Evolutionary conservation across 345 rosid genomes (phyloP).

Genomic region (Turritis glabra): DNA sequence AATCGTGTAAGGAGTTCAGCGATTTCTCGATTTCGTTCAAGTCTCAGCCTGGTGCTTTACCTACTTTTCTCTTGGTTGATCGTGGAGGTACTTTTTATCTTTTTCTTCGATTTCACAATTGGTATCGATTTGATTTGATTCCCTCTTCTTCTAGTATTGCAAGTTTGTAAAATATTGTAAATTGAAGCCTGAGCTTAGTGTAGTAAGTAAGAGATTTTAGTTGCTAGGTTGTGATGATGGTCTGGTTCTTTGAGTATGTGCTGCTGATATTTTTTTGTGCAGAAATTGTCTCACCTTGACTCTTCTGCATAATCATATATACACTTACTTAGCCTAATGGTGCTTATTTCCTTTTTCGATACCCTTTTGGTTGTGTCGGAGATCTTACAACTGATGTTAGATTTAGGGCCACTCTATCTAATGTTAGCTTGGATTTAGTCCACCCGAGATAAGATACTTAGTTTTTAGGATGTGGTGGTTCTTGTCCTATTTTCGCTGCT

Average conservation of each 20-base stretch:
- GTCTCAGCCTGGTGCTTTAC: slow-evolving; percentile 82
- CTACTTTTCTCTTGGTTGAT: slow-evolving; percentile 77
- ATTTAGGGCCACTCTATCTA: too few species aligned
- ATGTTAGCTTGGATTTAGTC: too few species aligned
- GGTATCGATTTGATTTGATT: not conserved
- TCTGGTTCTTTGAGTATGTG: not conserved
- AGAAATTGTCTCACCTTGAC: too few species aligned
- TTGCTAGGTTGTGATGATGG: not conserved
- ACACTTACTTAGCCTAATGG: not conserved
- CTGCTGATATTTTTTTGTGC: not conserved
- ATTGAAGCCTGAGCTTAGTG: not conserved
- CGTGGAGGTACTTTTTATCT: slow-evolving; percentile 91
- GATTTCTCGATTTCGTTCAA: slow-evolving; percentile 63
- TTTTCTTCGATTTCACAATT: not conserved
- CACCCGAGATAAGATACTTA: too few species aligned
- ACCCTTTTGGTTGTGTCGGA: too few species aligned
- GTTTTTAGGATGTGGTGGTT: too few species aligned
- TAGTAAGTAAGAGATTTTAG: not conserved
- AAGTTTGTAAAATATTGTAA: not conserved
- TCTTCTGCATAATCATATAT: not conserved
- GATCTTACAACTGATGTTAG: too few species aligned
- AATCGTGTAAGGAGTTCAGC: slow-evolving; percentile 71
- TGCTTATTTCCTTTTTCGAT: too few species aligned
- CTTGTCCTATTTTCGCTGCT: too few species aligned
- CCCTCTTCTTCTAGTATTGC: not conserved